These are phyloP conservation scores for Friedmanniomyces simplex DNA, from an alignment of 495 filamentous ascomycete species.

Conservation along the genomic window DNA sequence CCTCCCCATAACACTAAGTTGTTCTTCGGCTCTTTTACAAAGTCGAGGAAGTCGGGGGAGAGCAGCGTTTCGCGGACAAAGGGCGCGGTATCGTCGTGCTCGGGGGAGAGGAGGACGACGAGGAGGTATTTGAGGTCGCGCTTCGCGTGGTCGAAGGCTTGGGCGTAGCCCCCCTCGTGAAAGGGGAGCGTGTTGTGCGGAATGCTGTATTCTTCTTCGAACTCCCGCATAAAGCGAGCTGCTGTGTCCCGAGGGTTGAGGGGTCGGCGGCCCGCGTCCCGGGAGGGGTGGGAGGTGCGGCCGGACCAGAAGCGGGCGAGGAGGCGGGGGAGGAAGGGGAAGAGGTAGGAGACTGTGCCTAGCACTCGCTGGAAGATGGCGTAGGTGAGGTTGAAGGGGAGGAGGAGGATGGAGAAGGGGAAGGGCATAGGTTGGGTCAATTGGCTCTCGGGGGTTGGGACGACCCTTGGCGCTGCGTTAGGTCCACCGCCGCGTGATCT, in stretches of 20 bases:
- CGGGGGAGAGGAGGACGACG: constrained; percentile 74
- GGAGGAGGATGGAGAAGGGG: constrained; percentile 63
- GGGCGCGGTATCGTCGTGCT: constrained; percentile 82
- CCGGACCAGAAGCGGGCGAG: constrained; percentile 35
- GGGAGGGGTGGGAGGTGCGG: constrained; percentile 27
- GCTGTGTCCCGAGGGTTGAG: constrained; percentile 79
- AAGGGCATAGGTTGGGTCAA: constrained; percentile 57
- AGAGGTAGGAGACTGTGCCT: constrained; percentile 56
- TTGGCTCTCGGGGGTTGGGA: constrained; percentile 58
- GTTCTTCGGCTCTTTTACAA: constrained; percentile 55
- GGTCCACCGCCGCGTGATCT: constrained; percentile 26
- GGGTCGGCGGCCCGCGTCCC: constrained; percentile 57
- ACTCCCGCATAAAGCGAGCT: constrained; percentile 76
- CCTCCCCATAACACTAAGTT: constrained; percentile 85
- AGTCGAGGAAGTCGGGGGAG: constrained; percentile 58
- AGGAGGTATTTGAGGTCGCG: constrained; percentile 82
- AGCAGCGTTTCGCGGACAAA: constrained; percentile 78
- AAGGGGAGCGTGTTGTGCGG: constrained; percentile 52
- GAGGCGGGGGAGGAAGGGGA: constrained; percentile 74
- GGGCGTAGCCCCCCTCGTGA: constrained; percentile 78
- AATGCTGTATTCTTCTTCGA: constrained; percentile 80
- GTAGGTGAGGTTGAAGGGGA: constrained; percentile 71
- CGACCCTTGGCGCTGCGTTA: constrained; percentile 67
- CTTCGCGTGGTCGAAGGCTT: constrained; percentile 79
- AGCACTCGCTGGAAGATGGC: constrained; percentile 52